Base-by-base conservation (phyloP, 208 protist species). In the Trypanosoma theileri region DNA sequence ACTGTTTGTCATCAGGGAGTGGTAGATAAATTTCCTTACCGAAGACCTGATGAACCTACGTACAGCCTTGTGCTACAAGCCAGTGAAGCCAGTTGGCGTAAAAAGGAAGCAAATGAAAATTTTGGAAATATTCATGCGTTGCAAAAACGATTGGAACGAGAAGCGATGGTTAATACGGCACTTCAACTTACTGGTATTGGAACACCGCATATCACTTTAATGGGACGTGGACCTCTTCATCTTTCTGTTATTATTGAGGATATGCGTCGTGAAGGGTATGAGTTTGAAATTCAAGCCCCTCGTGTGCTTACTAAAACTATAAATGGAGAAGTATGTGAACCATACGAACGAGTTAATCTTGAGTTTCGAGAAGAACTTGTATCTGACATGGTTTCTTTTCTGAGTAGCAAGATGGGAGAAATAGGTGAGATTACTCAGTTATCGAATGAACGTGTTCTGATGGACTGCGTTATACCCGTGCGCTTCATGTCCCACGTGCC, bases 231-330 rank as follows among this genome's bases (percentile, higher is more conserved):
- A 22, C 96, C 98, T 55, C 85, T 99, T 73, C 98, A 99, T 78
- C 85, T 99, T 13, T 98, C 94, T 61, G 94, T 99, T 22, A 94
- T 99, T 56, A 91, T 99, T 51, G 97, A 99, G 66, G 96, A 98
- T 41, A 98, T 99, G 97, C 87, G 98, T 40, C 91, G 98, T 62
- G 97, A 99, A 71, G 97, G 97, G 24, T 98, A 95, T 69, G 98
- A 99, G 78, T 91, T 99, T 65, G 80, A 96, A 51, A 87, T 99
- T 59, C 96, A 89, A 58, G 95, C 96, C n/a, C 97, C 98, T 24
- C 58, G 69, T 42, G 89, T 98, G n/a, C 59, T 98, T 10, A 97
- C 91, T 16, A 79, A 80, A 44, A 72, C 86, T 9, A 88, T 93
- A 64, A 82, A 97, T 70, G 84, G 73, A 45, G 79, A 85, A 48